phyloP scores from a whole-genome alignment of 75 land plant species.

The Sequoiadendron giganteum region DNA sequence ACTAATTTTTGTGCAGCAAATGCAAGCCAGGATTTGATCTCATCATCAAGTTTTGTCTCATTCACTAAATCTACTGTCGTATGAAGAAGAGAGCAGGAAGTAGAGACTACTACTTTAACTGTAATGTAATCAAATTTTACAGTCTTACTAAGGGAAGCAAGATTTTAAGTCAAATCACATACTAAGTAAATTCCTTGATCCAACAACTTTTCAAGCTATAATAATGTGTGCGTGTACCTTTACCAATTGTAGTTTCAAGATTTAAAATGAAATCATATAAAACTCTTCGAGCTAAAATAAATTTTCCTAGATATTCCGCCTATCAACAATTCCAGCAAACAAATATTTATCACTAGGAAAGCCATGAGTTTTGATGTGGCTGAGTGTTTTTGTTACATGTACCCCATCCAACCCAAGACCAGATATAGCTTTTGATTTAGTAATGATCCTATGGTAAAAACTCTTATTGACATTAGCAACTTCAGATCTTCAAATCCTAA shows the following conservation, averaged over 20 bases:
- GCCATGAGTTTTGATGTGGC: slow-evolving; percentile 17
- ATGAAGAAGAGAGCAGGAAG: slow-evolving; percentile 26
- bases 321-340: slow-evolving; percentile 41
- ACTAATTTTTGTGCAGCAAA: slow-evolving; percentile 36
- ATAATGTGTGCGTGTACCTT: slow-evolving; percentile 13
- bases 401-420: slow-evolving; percentile 17
- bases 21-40: slow-evolving; percentile 46
- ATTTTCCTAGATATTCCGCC: slow-evolving; percentile 35
- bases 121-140: background rate
- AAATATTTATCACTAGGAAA: slow-evolving; percentile 23
- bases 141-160: background rate
- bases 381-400: slow-evolving; percentile 19
- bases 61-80: slow-evolving; percentile 35
- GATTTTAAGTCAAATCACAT: background rate
- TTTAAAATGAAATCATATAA: slow-evolving; percentile 14
- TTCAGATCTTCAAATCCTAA: background rate
- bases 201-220: background rate
- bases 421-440: slow-evolving; percentile 23
- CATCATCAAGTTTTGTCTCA: slow-evolving; percentile 38
- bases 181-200: background rate
- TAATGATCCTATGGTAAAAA: slow-evolving; percentile 12
- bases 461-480: slow-evolving; percentile 26
- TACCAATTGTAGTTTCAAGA: slow-evolving; percentile 16
- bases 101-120: slow-evolving; percentile 32
- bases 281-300: slow-evolving; percentile 15